These are phyloP conservation scores for Plasmodium berghei DNA, from an alignment of 169 alveolate genomes.

Conservation along the genomic window DNA sequence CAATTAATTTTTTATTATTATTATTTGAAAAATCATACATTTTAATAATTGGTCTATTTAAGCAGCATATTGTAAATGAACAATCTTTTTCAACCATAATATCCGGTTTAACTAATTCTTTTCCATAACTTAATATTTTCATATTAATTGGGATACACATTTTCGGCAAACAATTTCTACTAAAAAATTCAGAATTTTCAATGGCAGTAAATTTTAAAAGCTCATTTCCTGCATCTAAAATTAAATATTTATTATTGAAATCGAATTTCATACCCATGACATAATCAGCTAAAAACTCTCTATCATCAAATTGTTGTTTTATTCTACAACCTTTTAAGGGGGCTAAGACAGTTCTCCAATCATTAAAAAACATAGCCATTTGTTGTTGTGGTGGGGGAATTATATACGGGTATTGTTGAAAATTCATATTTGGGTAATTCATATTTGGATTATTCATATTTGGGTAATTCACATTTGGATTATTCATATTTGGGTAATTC, in stretches of 20 bases:
- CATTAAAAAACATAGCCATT: conserved; percentile 59
- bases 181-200: conserved; percentile 36
- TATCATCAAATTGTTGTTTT: conserved; percentile 59
- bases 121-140: conserved; percentile 64
- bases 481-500: background rate
- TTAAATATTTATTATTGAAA: conserved; percentile 48
- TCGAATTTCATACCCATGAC: conserved; percentile 38
- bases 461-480: background rate
- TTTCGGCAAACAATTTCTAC: conserved; percentile 68
- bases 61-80: conserved; percentile 42
- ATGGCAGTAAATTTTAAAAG: conserved; percentile 42
- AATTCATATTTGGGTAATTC: conserved; percentile 57
- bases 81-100: conserved; percentile 63
- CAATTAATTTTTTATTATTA: conserved; percentile 64
- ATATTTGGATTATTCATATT: background rate
- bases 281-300: conserved; percentile 70
- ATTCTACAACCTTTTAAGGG: conserved; percentile 62
- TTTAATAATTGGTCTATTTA: conserved; percentile 66
- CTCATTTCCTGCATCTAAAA: conserved; percentile 43
- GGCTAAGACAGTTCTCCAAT: conserved; percentile 51
- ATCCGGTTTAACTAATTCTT: conserved; percentile 49
- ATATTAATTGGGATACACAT: conserved; percentile 64
- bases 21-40: conserved; percentile 72
- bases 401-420: conserved; percentile 16
- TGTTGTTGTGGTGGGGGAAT: conserved; percentile 74